Evolutionary conservation across 2,329 filamentous ascomycete species (phyloP).

Genomic region (Xylariaceae sp.): DNA sequence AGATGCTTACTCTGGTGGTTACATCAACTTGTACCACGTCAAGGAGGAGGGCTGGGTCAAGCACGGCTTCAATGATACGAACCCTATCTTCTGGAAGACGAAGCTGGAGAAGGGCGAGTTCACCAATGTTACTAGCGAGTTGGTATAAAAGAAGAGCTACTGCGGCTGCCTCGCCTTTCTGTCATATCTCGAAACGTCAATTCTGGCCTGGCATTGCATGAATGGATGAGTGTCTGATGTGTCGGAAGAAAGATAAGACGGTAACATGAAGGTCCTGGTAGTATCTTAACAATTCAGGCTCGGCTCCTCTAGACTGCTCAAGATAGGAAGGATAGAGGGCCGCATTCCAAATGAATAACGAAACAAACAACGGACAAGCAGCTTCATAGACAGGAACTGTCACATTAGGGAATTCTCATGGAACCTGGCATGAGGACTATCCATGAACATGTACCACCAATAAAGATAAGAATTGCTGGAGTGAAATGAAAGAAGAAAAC

Average conservation of each 20-base stretch:
- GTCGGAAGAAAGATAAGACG: too few relatives aligned
- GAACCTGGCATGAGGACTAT: conserved; percentile 14
- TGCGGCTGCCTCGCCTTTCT: not conserved
- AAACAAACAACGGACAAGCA: conserved; percentile 6
- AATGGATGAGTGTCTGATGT: not conserved
- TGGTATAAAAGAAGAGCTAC: conserved; percentile 41
- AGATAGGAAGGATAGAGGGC: not conserved
- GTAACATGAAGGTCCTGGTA: too few relatives aligned
- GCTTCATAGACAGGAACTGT: conserved; percentile 21
- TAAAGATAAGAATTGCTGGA: conserved; percentile 10
- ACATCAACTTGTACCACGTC: conserved; percentile 98
- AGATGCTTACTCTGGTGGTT: conserved; percentile 98
- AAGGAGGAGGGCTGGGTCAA: conserved; percentile 99
- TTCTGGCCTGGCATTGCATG: too few relatives aligned
- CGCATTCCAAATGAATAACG: not conserved
- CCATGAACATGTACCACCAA: conserved; percentile 25
- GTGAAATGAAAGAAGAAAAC: not conserved
- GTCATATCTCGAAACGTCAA: too few relatives aligned
- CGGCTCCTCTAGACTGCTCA: not conserved
- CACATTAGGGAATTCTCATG: conserved; percentile 12
- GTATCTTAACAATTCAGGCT: too few relatives aligned
- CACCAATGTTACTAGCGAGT: conserved; percentile 80
- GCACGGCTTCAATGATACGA: conserved; percentile 96
- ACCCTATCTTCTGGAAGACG: conserved; percentile 99
- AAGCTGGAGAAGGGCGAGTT: conserved; percentile 99